Base-by-base conservation (phyloP, 2,329 filamentous ascomycete genomes). In the Fusarium sp. region DNA sequence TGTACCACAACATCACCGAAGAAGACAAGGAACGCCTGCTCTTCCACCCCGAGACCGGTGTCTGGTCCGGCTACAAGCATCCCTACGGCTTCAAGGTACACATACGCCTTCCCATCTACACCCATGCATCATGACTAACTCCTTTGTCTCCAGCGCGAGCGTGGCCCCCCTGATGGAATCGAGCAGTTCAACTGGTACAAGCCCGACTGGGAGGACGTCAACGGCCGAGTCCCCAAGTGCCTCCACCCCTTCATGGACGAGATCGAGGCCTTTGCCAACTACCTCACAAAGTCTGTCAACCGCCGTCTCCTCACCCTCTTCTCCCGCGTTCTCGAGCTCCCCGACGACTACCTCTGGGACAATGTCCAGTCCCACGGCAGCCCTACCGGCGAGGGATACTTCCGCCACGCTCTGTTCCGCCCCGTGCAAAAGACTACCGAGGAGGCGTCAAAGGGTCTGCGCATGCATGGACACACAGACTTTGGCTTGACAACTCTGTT, bases 121-220 rank as follows among this genome's bases (percentile, higher is more conserved):
- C 16, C 16, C 16, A 27, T 18, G 4, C 13, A 25, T 7, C 5
- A 13, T 3, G 4, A 25, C 10, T 78, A 66, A 64, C 58, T 1
- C 1, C 3, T 9, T 2, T 6, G 2, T 4, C 2, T 4, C 27
- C 63, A 85, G 83, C 84, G 86, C 54, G 78, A 84, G 42, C 82
- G 81, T 2, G 86, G 84, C 2, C 74, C 81, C 14, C 76, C 82
- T 18, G 87, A 88, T 73, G 86, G 86, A 4, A 88, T 88, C 63
- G 87, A 89, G 71, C 87, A 88, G 68, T 89, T 88, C 79, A 88
- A 88, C 79, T 88, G 84, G 83, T 88, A 88, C 79, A 84, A 81
- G 27, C 77, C 77, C 1, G 86, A 88, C 56, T 88, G 84, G 83
- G 79, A 84, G 68, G 79, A 85, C 66, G 71, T 79, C 25, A 76